Evolutionary conservation across 1,139 yeast genomes (phyloP).

Genomic region (Eremothecium sinecaudum): DNA sequence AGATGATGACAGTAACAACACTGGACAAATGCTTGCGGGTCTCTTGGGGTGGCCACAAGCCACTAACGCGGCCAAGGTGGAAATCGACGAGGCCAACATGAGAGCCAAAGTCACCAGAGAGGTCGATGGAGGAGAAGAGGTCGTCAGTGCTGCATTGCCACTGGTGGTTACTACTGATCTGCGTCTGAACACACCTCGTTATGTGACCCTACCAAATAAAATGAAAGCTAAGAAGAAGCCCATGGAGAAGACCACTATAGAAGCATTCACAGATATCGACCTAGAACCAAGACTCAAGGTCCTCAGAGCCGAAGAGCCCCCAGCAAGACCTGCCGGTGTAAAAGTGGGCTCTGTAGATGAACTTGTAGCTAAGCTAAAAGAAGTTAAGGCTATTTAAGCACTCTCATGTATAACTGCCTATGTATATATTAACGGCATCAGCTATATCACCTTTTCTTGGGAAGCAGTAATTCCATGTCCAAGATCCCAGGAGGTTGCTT

Average conservation of each 20-base stretch:
- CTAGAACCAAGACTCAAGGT: conserved; percentile 56
- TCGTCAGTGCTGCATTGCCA: conserved; percentile 70
- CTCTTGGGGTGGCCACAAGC: conserved; percentile 96
- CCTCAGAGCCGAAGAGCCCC: conserved; percentile 75
- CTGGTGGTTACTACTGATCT: conserved; percentile 84
- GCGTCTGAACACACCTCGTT: conserved; percentile 88
- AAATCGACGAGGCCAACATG: conserved; percentile 40
- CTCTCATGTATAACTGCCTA: neutral
- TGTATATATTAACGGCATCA: neutral
- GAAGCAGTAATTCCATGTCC: conserved; percentile 18
- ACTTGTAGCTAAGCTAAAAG: conserved; percentile 68
- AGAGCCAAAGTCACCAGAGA: conserved; percentile 75
- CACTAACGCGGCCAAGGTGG: conserved; percentile 87
- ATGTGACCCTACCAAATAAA: conserved; percentile 85
- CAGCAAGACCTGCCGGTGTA: conserved; percentile 70
- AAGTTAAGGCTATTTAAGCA: conserved; percentile 45
- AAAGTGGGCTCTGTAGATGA: conserved; percentile 77
- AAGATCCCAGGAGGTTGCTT: conserved; percentile 28
- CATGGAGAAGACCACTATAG: conserved; percentile 49
- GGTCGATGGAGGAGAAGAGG: conserved; percentile 90
- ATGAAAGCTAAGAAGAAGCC: conserved; percentile 99
- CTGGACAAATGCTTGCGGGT: conserved; percentile 98
- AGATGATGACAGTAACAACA: conserved; percentile 89
- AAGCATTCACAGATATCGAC: conserved; percentile 50
- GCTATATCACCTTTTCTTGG: conserved; percentile 14